Evolutionary conservation across 2,329 filamentous ascomycete genomes (phyloP), one percentile per base, ranked within the genome.

Genomic region (Sphaerulina populicola): DNA sequence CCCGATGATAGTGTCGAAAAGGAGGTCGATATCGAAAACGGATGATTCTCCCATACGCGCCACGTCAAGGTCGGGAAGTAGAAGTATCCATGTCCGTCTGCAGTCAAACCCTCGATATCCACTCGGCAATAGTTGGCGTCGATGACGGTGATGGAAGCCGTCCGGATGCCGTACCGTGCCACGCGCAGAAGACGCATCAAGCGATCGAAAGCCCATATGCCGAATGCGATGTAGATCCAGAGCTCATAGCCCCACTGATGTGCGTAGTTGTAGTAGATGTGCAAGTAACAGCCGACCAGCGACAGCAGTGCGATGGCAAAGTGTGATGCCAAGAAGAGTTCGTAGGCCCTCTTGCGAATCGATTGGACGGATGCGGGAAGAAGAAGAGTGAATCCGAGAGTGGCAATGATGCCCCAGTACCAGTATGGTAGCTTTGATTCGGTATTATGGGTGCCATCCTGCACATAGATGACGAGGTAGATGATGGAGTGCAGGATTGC

Each of bases 21-120:
- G 52, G 21, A 9, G 44, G 41, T 49, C 37, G 68, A 52, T 23
- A 76, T 59, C 0, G 74, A 77, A 57, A 80, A 79, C 0, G 77
- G 77, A 57, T 80, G 77, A 41, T 75, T 79, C 59, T 79, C 76
- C 76, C 76, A 79, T 2, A 60, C 44, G 1, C 59, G 54, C 55
- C 58, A 60, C 5, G 56, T 69, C 1, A 77, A 57, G 0, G 70
- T 72, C 0, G 77, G 76, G 57, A 80, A 77, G 59, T 76, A 77
- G 0, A 71, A 62, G 51, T 76, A 78, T 0, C 65, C 71, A 46
- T 75, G 69, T 2, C 66, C 59, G 3, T 54, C 57, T 66, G 67
- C 74, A 36, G 67, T 57, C 6, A 73, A 53, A 3, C 68, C 71
- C 1, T 62, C 61, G 10, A 77, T 55, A 47, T 76, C 71, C 11